Conservation (phyloP, 768 basidiomycete species). For the Xerocomus spinulosus region DNA sequence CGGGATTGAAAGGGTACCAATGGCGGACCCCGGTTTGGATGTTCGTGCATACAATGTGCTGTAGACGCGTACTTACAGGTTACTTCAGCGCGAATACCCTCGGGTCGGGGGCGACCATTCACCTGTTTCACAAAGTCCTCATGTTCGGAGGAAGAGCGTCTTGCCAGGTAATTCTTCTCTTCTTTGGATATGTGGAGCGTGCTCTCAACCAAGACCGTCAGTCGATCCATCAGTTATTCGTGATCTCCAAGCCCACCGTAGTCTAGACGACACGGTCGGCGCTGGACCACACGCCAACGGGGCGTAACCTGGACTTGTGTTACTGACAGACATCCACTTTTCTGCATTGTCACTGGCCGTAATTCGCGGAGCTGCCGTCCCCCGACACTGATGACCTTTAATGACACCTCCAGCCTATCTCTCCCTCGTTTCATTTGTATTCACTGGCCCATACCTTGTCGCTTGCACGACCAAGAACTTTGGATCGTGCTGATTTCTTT, state of each 20-base stretch:
- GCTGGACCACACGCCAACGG: constrained; percentile 30
- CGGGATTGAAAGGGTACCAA: constrained; percentile 84
- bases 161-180: constrained; percentile 61
- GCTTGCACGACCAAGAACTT: constrained; percentile 15
- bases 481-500: constrained; percentile 12
- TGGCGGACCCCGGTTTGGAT: constrained; percentile 86
- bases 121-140: constrained; percentile 57
- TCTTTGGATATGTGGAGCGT: not conserved
- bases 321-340: constrained; percentile 15
- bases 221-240: constrained; percentile 87
- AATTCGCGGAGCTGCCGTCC: constrained; percentile 17
- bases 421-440: constrained; percentile 16
- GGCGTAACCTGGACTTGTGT: constrained; percentile 14
- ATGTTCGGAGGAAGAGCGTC: constrained; percentile 92
- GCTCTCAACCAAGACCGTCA: constrained; percentile 31
- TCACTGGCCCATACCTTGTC: constrained; percentile 12
- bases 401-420: constrained; percentile 25
- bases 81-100: constrained; percentile 57
- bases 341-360: constrained; percentile 19
- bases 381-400: constrained; percentile 27
- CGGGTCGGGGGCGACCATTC: constrained; percentile 62
- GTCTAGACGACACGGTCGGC: constrained; percentile 57
- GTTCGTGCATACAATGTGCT: constrained; percentile 44
- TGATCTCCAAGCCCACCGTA: constrained; percentile 83
- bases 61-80: constrained; percentile 18